phyloP scores from a whole-genome alignment of 176 grass and related monocot genomes.

The Tillandsia fasciculata region DNA sequence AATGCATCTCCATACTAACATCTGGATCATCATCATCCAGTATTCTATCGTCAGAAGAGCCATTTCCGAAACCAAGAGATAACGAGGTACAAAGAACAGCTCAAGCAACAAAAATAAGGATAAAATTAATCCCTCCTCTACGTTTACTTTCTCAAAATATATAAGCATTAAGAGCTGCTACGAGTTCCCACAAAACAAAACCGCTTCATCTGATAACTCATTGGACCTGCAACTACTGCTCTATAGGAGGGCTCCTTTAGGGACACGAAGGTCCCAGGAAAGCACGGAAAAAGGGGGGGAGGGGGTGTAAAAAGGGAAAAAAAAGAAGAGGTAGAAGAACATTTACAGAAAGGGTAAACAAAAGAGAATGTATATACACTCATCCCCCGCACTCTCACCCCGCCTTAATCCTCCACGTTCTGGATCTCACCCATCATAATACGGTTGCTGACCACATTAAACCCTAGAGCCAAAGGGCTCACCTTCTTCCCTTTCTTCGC shows the following conservation, averaged over 20 bases:
- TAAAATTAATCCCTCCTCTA: background rate
- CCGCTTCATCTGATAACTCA: conserved; percentile 18
- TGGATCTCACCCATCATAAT: conserved; percentile 99
- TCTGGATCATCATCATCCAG: too few species aligned
- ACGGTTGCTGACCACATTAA: conserved; percentile 95
- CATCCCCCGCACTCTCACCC: background rate
- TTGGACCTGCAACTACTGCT: conserved; percentile 19
- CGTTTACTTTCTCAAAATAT: background rate
- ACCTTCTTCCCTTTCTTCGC: conserved; percentile 98
- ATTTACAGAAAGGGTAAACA: conserved; percentile 27
- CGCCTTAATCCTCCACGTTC: conserved; percentile 42
- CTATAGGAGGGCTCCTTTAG: conserved; percentile 18
- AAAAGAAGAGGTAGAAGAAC: conserved; percentile 14
- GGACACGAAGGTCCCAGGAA: conserved; percentile 10
- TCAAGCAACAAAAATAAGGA: background rate
- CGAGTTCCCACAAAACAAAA: conserved; percentile 29
- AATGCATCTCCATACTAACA: too few species aligned
- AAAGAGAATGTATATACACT: conserved; percentile 47
- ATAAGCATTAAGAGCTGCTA: background rate
- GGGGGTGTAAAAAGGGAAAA: background rate
- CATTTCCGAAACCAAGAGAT: background rate
- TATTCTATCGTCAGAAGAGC: too few species aligned
- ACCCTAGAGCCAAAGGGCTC: conserved; percentile 59
- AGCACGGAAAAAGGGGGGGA: background rate
- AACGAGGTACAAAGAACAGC: background rate